Conservation (phyloP, 805 yeast species). For the Candida sithepensis region DNA sequence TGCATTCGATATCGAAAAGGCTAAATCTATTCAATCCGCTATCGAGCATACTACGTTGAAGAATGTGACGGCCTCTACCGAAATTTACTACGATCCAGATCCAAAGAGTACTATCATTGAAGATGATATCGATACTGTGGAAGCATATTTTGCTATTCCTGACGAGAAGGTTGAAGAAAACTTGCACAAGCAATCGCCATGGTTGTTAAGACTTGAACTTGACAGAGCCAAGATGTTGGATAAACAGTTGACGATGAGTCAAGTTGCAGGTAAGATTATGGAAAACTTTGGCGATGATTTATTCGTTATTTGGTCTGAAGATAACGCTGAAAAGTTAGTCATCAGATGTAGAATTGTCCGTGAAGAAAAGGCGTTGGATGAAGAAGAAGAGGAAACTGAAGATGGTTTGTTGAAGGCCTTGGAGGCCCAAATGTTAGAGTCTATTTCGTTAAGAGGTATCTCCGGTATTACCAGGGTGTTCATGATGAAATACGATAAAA, state of each 20-base stretch:
- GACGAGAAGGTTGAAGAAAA: slow-evolving; percentile 96
- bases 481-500: slow-evolving; percentile 81
- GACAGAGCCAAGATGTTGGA: slow-evolving; percentile 99
- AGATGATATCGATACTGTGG: slow-evolving; percentile 96
- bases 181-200: slow-evolving; percentile 92
- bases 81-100: slow-evolving; percentile 96
- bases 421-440: slow-evolving; percentile 94
- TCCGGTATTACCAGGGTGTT: slow-evolving; percentile 87
- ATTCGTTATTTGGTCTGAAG: slow-evolving; percentile 98
- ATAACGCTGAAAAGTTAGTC: slow-evolving; percentile 93
- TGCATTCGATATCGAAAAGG: slow-evolving; percentile 86
- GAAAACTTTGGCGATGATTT: slow-evolving; percentile 91
- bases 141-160: slow-evolving; percentile 94
- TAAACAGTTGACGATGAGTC: slow-evolving; percentile 95
- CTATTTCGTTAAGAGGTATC: slow-evolving; percentile 93
- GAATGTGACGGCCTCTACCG: slow-evolving; percentile 96
- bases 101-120: slow-evolving; percentile 95
- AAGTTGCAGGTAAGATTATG: slow-evolving; percentile 93
- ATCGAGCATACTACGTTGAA: slow-evolving; percentile 94
- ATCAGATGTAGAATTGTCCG: slow-evolving; percentile 98
- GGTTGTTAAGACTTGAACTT: slow-evolving; percentile 93
- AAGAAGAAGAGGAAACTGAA: slow-evolving; percentile 93
- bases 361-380: slow-evolving; percentile 90
- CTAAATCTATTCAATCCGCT: slow-evolving; percentile 93
- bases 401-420: slow-evolving; percentile 94